Conservation (phyloP, 2,329 filamentous ascomycete genomes). For the Fusarium sp. region DNA sequence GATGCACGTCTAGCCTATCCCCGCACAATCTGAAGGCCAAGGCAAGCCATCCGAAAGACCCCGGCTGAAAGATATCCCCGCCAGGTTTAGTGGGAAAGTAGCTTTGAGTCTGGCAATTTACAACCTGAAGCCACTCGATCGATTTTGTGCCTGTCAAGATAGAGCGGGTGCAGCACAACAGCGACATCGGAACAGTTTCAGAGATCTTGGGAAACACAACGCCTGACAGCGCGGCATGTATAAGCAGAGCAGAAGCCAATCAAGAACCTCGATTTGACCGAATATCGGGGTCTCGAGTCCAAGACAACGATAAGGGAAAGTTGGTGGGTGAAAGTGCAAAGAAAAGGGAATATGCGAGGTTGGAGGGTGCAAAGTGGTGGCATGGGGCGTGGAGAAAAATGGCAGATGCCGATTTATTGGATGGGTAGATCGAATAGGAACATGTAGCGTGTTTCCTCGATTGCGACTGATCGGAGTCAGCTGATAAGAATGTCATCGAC, state of each 20-base stretch:
- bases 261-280: conserved; percentile 46
- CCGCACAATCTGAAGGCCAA: conserved; percentile 41
- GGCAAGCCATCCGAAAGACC: conserved; percentile 42
- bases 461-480: conserved; percentile 20
- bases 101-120: conserved; percentile 4
- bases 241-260: conserved; percentile 43
- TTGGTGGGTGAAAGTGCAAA: conserved; percentile 29
- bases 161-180: conserved; percentile 26
- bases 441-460: conserved; percentile 36
- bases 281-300: conserved; percentile 27
- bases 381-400: conserved; percentile 31
- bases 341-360: conserved; percentile 15
- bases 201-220: conserved; percentile 27
- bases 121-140: conserved; percentile 3
- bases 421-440: conserved; percentile 32
- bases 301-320: conserved; percentile 11
- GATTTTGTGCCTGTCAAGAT: conserved; percentile 24
- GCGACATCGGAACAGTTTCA: conserved; percentile 7
- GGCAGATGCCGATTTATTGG: conserved; percentile 32
- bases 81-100: conserved; percentile 21
- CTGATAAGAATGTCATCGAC: conserved; percentile 26
- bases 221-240: conserved; percentile 23
- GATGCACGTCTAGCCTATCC: conserved; percentile 49
- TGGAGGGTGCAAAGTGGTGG: conserved; percentile 32
- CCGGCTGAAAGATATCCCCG: conserved; percentile 39